Evolutionary conservation across 148 eudicot genomes (phyloP).

Genomic region (Chenopodium berlandieri): DNA sequence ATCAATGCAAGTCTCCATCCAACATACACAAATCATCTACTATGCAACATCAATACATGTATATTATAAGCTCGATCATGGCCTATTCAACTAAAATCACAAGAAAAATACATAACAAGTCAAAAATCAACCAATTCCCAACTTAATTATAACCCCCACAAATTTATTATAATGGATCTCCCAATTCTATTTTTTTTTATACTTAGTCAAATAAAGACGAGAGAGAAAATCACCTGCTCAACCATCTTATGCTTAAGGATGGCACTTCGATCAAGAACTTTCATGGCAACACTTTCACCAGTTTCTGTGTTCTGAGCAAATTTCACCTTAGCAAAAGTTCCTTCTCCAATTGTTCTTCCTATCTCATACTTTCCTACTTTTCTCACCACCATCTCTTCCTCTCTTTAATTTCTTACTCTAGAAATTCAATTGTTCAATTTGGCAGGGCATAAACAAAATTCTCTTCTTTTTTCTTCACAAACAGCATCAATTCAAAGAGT

Average conservation of each 20-base stretch:
- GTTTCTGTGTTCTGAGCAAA: constrained; percentile 98
- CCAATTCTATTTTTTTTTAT: not conserved
- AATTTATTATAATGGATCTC: constrained; percentile 6
- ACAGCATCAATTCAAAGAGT: not conserved
- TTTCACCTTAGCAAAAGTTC: constrained; percentile 93
- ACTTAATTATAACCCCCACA: not conserved
- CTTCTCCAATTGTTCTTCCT: constrained; percentile 96
- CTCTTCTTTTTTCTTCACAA: not conserved
- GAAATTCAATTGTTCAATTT: constrained; percentile 6
- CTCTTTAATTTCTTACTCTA: constrained; percentile 15
- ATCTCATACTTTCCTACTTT: constrained; percentile 96
- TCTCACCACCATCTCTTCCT: constrained; percentile 65
- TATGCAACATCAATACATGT: not conserved
- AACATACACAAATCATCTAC: not conserved
- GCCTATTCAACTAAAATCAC: not conserved
- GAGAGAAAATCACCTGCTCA: constrained; percentile 62
- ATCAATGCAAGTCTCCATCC: constrained; percentile 25
- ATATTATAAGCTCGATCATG: not conserved
- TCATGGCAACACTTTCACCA: constrained; percentile 98
- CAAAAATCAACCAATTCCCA: constrained; percentile 5
- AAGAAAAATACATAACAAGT: not conserved
- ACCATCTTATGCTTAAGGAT: constrained; percentile 95
- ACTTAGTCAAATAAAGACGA: not conserved
- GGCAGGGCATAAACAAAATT: not conserved
- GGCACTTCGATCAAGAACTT: constrained; percentile 79